Conservation (phyloP, 164 flowering plant genomes). For the Nelumbo lutea region DNA sequence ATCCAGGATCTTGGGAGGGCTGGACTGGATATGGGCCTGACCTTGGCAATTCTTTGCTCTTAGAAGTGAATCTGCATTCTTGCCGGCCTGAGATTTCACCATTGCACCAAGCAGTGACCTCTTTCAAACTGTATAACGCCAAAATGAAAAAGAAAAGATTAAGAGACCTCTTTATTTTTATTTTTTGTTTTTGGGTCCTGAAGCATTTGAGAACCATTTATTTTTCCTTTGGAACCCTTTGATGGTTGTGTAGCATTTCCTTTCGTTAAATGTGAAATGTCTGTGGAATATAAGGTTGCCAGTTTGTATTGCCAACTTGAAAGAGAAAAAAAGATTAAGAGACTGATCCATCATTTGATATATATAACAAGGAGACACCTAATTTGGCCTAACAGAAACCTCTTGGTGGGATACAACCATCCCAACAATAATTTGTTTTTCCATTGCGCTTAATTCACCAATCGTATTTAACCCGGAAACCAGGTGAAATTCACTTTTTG, state of each 20-base stretch:
- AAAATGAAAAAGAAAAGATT: no score
- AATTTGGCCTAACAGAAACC: neutral
- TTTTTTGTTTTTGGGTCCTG: no score
- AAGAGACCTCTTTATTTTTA: no score
- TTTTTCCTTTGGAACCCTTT: neutral
- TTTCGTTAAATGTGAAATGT: neutral
- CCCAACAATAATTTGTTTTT: neutral
- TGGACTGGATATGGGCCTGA: no score
- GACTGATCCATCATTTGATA: neutral
- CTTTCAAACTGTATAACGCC: no score
- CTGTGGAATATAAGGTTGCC: neutral
- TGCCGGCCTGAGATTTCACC: no score
- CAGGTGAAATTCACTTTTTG: neutral
- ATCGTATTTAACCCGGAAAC: no score
- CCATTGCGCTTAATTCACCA: neutral
- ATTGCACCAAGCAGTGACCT: no score
- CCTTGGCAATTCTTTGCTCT: no score
- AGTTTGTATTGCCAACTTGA: neutral
- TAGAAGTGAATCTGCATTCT: no score
- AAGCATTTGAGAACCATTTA: neutral
- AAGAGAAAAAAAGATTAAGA: no score
- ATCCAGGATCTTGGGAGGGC: no score
- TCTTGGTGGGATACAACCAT: neutral
- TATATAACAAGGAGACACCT: neutral
- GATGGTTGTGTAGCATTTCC: neutral